Evolutionary conservation across 495 filamentous ascomycete species (phyloP).

Genomic region (Geoglossum glabrum): DNA sequence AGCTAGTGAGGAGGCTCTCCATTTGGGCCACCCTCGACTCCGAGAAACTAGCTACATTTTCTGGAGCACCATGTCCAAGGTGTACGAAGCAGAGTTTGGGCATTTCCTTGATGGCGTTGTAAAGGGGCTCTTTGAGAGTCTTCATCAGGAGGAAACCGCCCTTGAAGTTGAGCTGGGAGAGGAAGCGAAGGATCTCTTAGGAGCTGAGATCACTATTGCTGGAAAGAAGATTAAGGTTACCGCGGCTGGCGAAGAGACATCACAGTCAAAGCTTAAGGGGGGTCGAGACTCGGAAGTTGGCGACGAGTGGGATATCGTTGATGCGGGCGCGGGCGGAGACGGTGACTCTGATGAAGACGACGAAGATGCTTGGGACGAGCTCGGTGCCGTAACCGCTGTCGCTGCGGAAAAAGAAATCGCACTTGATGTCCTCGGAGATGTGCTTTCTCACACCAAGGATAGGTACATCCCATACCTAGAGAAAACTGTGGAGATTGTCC

Average conservation of each 20-base stretch:
- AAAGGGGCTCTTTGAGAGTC: slow-evolving; percentile 61
- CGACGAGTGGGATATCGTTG: slow-evolving; percentile 29
- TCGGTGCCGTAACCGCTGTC: slow-evolving; percentile 60
- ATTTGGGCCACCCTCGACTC: slow-evolving; percentile 74
- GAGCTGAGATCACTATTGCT: slow-evolving; percentile 52
- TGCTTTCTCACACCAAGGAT: slow-evolving; percentile 63
- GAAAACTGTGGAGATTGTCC: slow-evolving; percentile 65
- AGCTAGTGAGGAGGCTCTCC: slow-evolving; percentile 75
- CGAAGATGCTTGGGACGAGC: slow-evolving; percentile 70
- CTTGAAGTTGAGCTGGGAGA: slow-evolving; percentile 62
- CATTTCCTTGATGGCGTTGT: slow-evolving; percentile 73
- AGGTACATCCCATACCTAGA: slow-evolving; percentile 74
- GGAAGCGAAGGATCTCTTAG: slow-evolving; percentile 55
- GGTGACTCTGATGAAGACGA: slow-evolving; percentile 47
- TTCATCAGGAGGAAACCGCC: slow-evolving; percentile 80
- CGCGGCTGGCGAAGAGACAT: slow-evolving; percentile 15
- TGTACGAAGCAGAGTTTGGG: slow-evolving; percentile 78
- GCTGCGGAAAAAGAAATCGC: slow-evolving; percentile 96
- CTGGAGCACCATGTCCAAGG: slow-evolving; percentile 84
- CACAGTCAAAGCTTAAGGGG: slow-evolving; percentile 13
- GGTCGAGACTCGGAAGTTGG: slow-evolving; percentile 17
- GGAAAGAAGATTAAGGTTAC: slow-evolving; percentile 68
- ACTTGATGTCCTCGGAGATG: slow-evolving; percentile 79
- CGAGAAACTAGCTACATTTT: slow-evolving; percentile 92
- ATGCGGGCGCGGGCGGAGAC: slow-evolving; percentile 37